phyloP scores from a whole-genome alignment of 2,329 filamentous ascomycete species.

The Xenoacremonium recifei region DNA sequence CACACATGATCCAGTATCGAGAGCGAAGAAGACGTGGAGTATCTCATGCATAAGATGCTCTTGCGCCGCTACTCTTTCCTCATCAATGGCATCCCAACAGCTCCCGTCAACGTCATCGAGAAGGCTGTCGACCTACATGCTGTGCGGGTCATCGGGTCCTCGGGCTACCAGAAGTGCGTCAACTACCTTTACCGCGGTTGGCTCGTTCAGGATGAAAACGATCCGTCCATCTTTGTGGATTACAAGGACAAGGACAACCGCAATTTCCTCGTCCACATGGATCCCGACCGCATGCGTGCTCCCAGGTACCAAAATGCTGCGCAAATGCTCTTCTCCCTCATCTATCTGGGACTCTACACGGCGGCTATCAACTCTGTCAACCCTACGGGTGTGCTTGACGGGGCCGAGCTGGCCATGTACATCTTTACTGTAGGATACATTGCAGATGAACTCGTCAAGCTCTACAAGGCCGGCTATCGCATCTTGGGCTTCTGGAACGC shows the following conservation, averaged over 20 bases:
- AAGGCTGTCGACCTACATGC: slow-evolving; percentile 92
- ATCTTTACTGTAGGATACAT: slow-evolving; percentile 89
- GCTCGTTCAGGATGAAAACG: slow-evolving; percentile 93
- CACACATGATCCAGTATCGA: slow-evolving; percentile 68
- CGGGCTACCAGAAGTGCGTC: slow-evolving; percentile 95
- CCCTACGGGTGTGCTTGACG: slow-evolving; percentile 75
- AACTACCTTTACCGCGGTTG: slow-evolving; percentile 91
- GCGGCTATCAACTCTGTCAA: slow-evolving; percentile 94
- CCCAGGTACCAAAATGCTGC: slow-evolving; percentile 90
- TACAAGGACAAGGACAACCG: slow-evolving; percentile 81
- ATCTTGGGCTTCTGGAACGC: slow-evolving; percentile 97
- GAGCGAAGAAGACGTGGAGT: slow-evolving; percentile 72
- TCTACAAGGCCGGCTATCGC: slow-evolving; percentile 89
- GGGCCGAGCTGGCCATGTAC: slow-evolving; percentile 82
- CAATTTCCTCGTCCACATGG: slow-evolving; percentile 76
- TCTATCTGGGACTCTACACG: slow-evolving; percentile 85
- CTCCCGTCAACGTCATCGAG: slow-evolving; percentile 85
- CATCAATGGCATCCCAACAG: slow-evolving; percentile 66
- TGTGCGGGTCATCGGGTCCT: slow-evolving; percentile 81
- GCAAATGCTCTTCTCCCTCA: slow-evolving; percentile 78
- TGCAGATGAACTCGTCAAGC: slow-evolving; percentile 81
- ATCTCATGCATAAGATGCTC: slow-evolving; percentile 76
- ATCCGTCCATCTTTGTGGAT: slow-evolving; percentile 84
- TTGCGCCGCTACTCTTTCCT: slow-evolving; percentile 87
- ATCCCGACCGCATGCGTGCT: slow-evolving; percentile 91